Percentiles rank a stretch among this genome's conserved stretches.
phyloP scores from a whole-genome alignment of 1,284 basidiomycete species.

The Trichosporon asahii region DNA sequence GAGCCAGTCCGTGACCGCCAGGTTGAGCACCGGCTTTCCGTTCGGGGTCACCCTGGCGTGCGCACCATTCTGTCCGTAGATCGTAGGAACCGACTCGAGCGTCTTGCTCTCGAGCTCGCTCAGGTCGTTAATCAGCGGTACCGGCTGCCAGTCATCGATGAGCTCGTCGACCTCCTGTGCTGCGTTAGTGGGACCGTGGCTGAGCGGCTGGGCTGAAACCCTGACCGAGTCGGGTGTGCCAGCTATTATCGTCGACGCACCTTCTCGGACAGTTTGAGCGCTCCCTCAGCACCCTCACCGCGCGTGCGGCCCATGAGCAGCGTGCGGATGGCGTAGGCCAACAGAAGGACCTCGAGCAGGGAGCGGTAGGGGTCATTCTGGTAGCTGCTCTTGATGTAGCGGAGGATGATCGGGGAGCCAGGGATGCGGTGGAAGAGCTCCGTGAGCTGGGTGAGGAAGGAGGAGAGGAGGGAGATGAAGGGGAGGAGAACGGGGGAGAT shows the following conservation, averaged over 20 bases:
- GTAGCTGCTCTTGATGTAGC: conserved; percentile 78
- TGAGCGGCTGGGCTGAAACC: neutral
- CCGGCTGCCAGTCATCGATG: conserved; percentile 91
- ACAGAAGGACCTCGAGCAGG: conserved; percentile 81
- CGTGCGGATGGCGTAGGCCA: conserved; percentile 85
- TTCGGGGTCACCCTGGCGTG: conserved; percentile 72
- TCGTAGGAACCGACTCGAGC: conserved; percentile 69
- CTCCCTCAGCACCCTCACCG: conserved; percentile 67
- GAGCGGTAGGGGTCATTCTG: conserved; percentile 90
- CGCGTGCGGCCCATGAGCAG: conserved; percentile 84
- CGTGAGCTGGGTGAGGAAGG: conserved; percentile 29
- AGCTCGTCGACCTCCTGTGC: conserved; percentile 93
- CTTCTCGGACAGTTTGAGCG: conserved; percentile 81
- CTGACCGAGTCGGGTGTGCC: conserved; percentile 1
- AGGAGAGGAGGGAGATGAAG: conserved; percentile 37
- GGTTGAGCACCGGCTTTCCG: conserved; percentile 76
- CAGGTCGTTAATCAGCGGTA: conserved; percentile 64
- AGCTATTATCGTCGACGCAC: conserved; percentile 54
- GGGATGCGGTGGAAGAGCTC: conserved; percentile 59
- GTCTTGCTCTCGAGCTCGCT: conserved; percentile 65
- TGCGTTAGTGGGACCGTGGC: conserved; percentile 11
- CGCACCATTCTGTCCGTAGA: conserved; percentile 75
- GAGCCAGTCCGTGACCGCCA: conserved; percentile 90
- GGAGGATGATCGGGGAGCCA: conserved; percentile 81
- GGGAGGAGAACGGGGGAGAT: conserved; percentile 45